phyloP scores from a whole-genome alignment of 228 moss, liverwort and hornwort genomes.

The Sphagnum magellanicum region DNA sequence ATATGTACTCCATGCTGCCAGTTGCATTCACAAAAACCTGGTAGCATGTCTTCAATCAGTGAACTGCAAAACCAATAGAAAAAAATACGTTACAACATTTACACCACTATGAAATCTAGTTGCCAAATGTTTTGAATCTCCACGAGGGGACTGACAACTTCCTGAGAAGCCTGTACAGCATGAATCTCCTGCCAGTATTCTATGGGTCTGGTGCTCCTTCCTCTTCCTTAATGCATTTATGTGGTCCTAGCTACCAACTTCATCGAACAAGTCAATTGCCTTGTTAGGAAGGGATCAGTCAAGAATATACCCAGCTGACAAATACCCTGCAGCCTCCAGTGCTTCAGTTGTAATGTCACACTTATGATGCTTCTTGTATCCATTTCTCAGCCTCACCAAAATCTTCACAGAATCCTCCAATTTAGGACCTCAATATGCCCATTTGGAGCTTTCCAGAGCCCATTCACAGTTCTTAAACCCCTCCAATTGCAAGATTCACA shows the following conservation, averaged over 20 bases:
- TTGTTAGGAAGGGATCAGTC: conserved; percentile 92
- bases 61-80: no score
- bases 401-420: conserved; percentile 76
- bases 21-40: no score
- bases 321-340: conserved; percentile 82
- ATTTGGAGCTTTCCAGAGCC: no score
- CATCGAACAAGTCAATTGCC: conserved; percentile 91
- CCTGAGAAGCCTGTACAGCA: conserved; percentile 79
- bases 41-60: no score
- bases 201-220: conserved; percentile 72
- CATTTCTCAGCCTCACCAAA: conserved; percentile 74
- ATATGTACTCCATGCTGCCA: no score
- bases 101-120: no score
- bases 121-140: no score
- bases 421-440: no score
- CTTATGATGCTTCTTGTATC: conserved; percentile 87
- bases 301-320: conserved; percentile 85
- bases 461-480: no score
- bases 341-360: conserved; percentile 88
- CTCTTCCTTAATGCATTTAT: conserved; percentile 71
- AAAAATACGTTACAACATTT: neutral
- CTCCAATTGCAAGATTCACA: no score
- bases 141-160: conserved; percentile 30
- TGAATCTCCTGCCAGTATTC: conserved; percentile 96
- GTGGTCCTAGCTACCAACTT: conserved; percentile 88